Conservation (phyloP, 2,329 filamentous ascomycete species). For the Colletotrichum australisinense region DNA sequence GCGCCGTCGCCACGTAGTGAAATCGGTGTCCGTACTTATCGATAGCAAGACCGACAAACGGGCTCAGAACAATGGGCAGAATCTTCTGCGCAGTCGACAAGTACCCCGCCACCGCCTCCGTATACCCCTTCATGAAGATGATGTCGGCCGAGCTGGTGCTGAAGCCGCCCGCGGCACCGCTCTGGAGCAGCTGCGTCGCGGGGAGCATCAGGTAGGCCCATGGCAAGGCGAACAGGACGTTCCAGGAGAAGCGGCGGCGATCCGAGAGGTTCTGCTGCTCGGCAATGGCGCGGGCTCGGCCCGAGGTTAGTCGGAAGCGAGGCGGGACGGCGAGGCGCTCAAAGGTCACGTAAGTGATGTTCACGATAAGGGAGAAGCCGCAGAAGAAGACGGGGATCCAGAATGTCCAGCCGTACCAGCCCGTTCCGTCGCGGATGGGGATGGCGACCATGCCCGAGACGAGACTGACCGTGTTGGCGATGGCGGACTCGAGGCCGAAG, state of each 20-base stretch:
- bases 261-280: constrained; percentile 14
- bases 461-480: constrained; percentile 39
- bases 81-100: constrained; percentile 39
- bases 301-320: constrained; percentile 31
- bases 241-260: constrained; percentile 38
- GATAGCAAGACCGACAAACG: constrained; percentile 35
- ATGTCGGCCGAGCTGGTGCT: constrained; percentile 38
- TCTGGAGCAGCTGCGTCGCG: constrained; percentile 39
- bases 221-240: constrained; percentile 32
- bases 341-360: constrained; percentile 39
- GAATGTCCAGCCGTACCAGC: constrained; percentile 41
- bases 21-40: constrained; percentile 41
- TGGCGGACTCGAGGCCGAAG: constrained; percentile 40
- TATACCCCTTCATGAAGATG: constrained; percentile 41
- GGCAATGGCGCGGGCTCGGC: constrained; percentile 31
- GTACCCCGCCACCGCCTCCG: constrained; percentile 38
- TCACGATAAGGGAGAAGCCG: constrained; percentile 35
- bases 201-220: constrained; percentile 41
- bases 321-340: constrained; percentile 34
- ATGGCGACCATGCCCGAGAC: constrained; percentile 40
- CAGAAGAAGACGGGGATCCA: constrained; percentile 41
- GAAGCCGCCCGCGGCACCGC: constrained; percentile 38
- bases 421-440: constrained; percentile 38
- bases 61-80: constrained; percentile 37
- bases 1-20: constrained; percentile 39